These are phyloP conservation scores for Bruguiera hainesii DNA, from an alignment of 441 rosid genomes.

Conservation along the genomic window DNA sequence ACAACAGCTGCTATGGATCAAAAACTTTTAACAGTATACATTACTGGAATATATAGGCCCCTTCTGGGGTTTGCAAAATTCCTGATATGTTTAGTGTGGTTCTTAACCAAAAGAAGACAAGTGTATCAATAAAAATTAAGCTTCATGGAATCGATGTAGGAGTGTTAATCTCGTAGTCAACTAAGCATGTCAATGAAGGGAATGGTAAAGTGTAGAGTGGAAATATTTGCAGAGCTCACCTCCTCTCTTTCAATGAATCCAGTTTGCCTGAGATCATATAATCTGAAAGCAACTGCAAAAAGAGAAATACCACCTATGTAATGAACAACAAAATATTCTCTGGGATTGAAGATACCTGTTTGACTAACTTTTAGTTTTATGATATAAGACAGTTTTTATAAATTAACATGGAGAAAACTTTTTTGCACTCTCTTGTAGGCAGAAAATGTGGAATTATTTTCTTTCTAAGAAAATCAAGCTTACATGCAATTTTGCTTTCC, in stretches of 20 bases:
- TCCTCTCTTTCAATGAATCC: constrained; percentile 34
- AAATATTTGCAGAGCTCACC: constrained; percentile 16
- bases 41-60: too few relatives aligned
- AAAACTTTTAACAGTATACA: too few relatives aligned
- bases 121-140: background rate
- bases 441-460: too few relatives aligned
- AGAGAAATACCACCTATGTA: background rate
- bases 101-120: too few relatives aligned
- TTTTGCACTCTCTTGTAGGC: too few relatives aligned
- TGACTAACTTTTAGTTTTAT: too few relatives aligned
- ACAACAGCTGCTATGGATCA: background rate
- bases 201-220: background rate
- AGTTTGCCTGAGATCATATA: constrained; percentile 30
- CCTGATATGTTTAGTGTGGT: too few relatives aligned
- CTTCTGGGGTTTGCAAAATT: too few relatives aligned
- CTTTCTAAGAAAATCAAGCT: background rate
- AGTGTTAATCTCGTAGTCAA: background rate
- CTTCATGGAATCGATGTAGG: background rate
- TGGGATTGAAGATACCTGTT: too few relatives aligned
- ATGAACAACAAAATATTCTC: too few relatives aligned
- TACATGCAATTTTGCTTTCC: constrained; percentile 26
- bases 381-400: too few relatives aligned
- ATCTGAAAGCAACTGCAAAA: constrained; percentile 16
- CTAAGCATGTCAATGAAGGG: background rate
- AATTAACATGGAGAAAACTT: too few relatives aligned